phyloP scores from a whole-genome alignment of 495 filamentous ascomycete genomes.

The Penicillium bialowiezense region DNA sequence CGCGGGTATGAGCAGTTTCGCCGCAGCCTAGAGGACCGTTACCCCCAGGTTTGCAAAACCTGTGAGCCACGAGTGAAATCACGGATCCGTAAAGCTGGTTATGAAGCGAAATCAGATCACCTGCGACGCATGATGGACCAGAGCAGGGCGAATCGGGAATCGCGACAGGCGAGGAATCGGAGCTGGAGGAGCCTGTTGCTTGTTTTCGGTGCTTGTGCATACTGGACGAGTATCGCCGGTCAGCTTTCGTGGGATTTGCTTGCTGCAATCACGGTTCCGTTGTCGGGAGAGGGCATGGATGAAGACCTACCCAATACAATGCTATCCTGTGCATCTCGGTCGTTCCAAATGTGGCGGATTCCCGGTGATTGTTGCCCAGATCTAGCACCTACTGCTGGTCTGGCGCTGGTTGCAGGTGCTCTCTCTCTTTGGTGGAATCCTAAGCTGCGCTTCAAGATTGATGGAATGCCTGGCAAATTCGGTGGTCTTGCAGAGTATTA shows the following conservation, averaged over 20 bases:
- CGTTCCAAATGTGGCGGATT: slow-evolving; percentile 18
- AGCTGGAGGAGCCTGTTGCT: slow-evolving; percentile 52
- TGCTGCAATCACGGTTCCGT: slow-evolving; percentile 21
- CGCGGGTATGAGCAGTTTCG: slow-evolving; percentile 58
- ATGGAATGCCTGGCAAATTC: slow-evolving; percentile 61
- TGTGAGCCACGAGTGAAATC: slow-evolving; percentile 67
- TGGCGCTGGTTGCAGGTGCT: slow-evolving; percentile 51
- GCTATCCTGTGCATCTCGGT: slow-evolving; percentile 29
- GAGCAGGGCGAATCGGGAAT: slow-evolving; percentile 47
- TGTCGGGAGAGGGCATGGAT: slow-evolving; percentile 10
- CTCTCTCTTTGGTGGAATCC: slow-evolving; percentile 77
- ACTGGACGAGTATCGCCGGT: slow-evolving; percentile 47
- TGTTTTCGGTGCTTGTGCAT: slow-evolving; percentile 49
- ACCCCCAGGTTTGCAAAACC: slow-evolving; percentile 77
- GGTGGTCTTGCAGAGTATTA: slow-evolving; percentile 67
- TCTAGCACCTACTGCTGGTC: slow-evolving; percentile 38
- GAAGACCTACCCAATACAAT: slow-evolving; percentile 1
- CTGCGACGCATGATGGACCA: slow-evolving; percentile 69
- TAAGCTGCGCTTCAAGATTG: slow-evolving; percentile 59
- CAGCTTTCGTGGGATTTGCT: slow-evolving; percentile 44
- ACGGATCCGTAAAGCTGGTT: slow-evolving; percentile 64
- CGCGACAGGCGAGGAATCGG: slow-evolving; percentile 33
- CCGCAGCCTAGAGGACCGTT: slow-evolving; percentile 64
- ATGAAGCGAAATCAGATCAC: slow-evolving; percentile 77
- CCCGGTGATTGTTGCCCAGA: slow-evolving; percentile 28